These are phyloP conservation scores for Lactarius hatsudake DNA, from an alignment of 768 basidiomycete genomes.

Conservation along the genomic window DNA sequence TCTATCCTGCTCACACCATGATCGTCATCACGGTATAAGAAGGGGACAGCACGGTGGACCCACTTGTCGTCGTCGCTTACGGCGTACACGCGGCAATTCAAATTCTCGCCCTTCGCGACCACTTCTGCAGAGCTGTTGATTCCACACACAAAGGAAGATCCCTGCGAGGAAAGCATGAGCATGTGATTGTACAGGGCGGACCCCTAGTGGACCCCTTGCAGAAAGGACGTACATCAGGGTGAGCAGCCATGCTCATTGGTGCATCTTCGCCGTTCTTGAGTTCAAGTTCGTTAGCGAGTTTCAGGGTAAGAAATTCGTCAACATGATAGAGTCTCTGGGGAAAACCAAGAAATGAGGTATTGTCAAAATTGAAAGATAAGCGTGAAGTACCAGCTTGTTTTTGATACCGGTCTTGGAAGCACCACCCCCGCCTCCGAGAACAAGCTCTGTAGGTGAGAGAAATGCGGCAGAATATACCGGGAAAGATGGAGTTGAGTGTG, in stretches of 20 bases:
- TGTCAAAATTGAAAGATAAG: background rate
- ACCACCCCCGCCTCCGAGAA: constrained; percentile 91
- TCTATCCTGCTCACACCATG: constrained; percentile 45
- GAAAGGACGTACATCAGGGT: constrained; percentile 48
- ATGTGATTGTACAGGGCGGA: background rate
- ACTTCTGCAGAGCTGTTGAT: constrained; percentile 74
- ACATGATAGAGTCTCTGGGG: constrained; percentile 68
- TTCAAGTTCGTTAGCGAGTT: constrained; percentile 64
- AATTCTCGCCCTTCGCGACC: constrained; percentile 65
- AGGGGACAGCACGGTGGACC: constrained; percentile 27
- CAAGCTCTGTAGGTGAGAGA: constrained; percentile 61
- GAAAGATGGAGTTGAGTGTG: constrained; percentile 75
- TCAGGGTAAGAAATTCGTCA: constrained; percentile 48
- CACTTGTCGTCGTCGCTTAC: constrained; percentile 57
- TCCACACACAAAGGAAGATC: constrained; percentile 65
- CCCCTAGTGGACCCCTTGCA: constrained; percentile 9
- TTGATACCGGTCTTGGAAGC: constrained; percentile 84
- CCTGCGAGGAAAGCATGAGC: constrained; percentile 38
- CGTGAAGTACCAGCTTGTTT: constrained; percentile 78
- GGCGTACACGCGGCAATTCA: constrained; percentile 78
- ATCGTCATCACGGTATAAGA: background rate
- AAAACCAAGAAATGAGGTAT: background rate
- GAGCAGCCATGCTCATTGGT: constrained; percentile 90
- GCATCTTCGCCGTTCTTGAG: constrained; percentile 84
- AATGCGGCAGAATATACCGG: constrained; percentile 90